Evolutionary conservation across 805 yeast genomes (phyloP).

Genomic region (Komagataella populi): DNA sequence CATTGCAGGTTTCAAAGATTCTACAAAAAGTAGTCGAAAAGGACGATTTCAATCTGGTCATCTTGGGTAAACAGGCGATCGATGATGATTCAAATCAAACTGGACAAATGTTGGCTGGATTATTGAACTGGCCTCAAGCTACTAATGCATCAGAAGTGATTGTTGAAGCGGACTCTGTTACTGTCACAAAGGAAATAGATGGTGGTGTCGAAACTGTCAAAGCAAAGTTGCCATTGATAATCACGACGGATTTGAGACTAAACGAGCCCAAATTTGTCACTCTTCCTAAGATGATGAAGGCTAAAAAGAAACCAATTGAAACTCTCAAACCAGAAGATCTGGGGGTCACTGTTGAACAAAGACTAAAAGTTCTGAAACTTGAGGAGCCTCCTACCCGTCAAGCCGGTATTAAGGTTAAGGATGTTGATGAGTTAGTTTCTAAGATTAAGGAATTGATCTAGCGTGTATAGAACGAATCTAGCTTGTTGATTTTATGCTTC

Average conservation of each 20-base stretch:
- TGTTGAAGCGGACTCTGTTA: conserved; percentile 34
- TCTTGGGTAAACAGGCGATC: conserved; percentile 93
- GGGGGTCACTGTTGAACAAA: conserved; percentile 48
- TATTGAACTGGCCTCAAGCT: conserved; percentile 93
- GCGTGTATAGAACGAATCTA: not conserved
- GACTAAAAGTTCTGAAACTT: conserved; percentile 58
- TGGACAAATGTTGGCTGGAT: conserved; percentile 92
- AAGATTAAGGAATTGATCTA: conserved; percentile 48
- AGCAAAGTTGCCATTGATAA: conserved; percentile 69
- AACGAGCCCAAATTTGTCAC: conserved; percentile 95
- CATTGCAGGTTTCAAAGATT: conserved; percentile 80
- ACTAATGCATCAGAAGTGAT: conserved; percentile 86
- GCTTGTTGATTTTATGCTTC: not conserved
- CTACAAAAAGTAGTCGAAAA: conserved; percentile 59
- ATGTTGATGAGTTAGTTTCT: conserved; percentile 70
- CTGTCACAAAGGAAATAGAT: conserved; percentile 85
- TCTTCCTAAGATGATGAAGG: conserved; percentile 94
- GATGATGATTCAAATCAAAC: conserved; percentile 94
- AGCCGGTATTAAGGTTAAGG: conserved; percentile 69
- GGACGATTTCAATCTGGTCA: conserved; percentile 62
- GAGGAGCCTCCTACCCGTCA: conserved; percentile 77
- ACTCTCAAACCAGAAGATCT: conserved; percentile 51
- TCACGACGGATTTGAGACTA: conserved; percentile 87
- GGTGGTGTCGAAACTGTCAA: conserved; percentile 83
- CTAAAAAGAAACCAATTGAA: conserved; percentile 88